Evolutionary conservation across 2,329 filamentous ascomycete species (phyloP).

Genomic region (Raffaelea arxii): DNA sequence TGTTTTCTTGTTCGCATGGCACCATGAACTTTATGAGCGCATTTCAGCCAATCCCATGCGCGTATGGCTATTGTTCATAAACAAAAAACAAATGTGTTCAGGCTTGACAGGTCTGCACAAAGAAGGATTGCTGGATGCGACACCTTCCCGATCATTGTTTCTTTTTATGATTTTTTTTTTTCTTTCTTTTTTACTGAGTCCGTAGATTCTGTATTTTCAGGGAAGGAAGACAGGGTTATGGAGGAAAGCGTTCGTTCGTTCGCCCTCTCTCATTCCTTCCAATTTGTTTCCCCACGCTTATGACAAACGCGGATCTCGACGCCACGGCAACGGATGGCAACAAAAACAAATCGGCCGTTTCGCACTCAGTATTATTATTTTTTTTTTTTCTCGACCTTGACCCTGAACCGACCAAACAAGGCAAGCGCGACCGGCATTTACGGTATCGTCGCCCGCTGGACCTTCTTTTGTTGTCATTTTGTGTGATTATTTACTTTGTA

Average conservation of each 20-base stretch:
- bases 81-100: conserved; percentile 2
- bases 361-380: too few species aligned
- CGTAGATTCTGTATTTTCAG: too few species aligned
- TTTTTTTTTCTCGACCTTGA: too few species aligned
- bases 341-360: neutral
- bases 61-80: conserved; percentile 1
- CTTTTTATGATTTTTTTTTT: too few species aligned
- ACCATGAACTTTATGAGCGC: neutral
- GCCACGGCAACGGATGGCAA: conserved; percentile 10
- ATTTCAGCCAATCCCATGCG: conserved; percentile 1
- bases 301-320: conserved; percentile 5
- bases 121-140: too few species aligned
- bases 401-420: conserved; percentile 1
- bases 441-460: neutral
- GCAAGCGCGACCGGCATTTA: conserved; percentile 9
- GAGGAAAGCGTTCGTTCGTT: too few species aligned
- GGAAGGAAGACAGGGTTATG: too few species aligned
- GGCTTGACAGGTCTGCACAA: too few species aligned
- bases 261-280: too few species aligned
- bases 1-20: neutral
- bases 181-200: too few species aligned
- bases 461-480: conserved; percentile 9
- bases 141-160: too few species aligned
- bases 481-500: neutral
- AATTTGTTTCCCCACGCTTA: too few species aligned